These are phyloP conservation scores for Chenopodium berlandieri DNA, from an alignment of 148 eudicot species.

Conservation along the genomic window DNA sequence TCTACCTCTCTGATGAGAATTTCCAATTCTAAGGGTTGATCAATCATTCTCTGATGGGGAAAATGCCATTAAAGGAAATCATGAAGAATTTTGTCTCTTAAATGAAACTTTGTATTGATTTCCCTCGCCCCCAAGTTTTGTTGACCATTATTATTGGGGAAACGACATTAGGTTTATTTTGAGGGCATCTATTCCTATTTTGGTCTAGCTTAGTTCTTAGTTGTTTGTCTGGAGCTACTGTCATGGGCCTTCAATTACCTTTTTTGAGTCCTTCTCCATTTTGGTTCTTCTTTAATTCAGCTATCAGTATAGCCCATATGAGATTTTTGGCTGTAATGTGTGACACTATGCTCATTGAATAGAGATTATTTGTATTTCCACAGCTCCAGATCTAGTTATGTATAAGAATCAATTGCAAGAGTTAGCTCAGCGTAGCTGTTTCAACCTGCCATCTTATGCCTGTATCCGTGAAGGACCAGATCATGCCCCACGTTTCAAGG, in stretches of 20 bases:
- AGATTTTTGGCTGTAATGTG: not conserved
- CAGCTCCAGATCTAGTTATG: constrained; percentile 32
- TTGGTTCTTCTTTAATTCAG: not conserved
- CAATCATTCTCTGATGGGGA: not conserved
- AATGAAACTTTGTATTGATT: not conserved
- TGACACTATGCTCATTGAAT: not conserved
- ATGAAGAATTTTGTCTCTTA: not conserved
- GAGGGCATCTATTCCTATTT: not conserved
- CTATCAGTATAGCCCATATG: not conserved
- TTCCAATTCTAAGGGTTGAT: too few species aligned
- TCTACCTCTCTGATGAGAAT: too few species aligned
- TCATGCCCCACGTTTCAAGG: constrained; percentile 60
- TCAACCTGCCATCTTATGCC: constrained; percentile 60
- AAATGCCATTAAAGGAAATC: not conserved
- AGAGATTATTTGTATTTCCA: not conserved
- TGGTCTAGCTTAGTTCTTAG: not conserved
- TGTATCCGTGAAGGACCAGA: constrained; percentile 60
- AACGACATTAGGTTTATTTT: not conserved
- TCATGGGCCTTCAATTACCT: not conserved
- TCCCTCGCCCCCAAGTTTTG: not conserved
- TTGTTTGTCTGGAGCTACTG: not conserved
- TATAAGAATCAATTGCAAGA: constrained; percentile 61
- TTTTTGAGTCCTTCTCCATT: not conserved
- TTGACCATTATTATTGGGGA: not conserved
- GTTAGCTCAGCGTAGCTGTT: constrained; percentile 61